These are phyloP conservation scores for Wickerhamomyces canadensis DNA, from an alignment of 805 yeast genomes.

Conservation along the genomic window DNA sequence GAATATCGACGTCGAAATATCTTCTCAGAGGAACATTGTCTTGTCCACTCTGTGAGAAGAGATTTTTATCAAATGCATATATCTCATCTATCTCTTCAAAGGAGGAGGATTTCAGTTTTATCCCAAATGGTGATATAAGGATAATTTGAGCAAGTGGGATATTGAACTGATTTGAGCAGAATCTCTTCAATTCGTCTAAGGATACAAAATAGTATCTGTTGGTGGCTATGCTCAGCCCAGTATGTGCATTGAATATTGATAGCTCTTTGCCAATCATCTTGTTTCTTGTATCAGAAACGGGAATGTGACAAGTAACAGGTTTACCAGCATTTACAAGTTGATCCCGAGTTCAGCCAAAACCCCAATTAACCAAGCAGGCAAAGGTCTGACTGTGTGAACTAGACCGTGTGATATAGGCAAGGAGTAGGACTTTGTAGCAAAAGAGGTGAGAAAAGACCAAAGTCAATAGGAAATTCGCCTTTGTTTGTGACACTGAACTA, in stretches of 20 bases:
- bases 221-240: constrained; percentile 34
- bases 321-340: no score
- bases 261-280: constrained; percentile 11
- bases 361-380: no score
- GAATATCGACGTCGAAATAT: constrained; percentile 6
- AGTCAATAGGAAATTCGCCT: neutral
- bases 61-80: constrained; percentile 57
- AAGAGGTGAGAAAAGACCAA: no score
- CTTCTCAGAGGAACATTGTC: constrained; percentile 13
- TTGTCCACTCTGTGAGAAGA: constrained; percentile 35
- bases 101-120: constrained; percentile 42
- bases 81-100: constrained; percentile 47
- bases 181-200: constrained; percentile 37
- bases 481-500: neutral
- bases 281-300: neutral
- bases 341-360: no score
- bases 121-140: constrained; percentile 60
- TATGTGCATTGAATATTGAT: constrained; percentile 33
- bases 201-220: constrained; percentile 34
- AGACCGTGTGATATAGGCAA: no score
- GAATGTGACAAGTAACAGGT: no score
- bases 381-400: no score
- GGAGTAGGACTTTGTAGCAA: no score
- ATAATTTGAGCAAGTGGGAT: constrained; percentile 39
- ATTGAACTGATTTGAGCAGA: constrained; percentile 34